Percentiles rank a stretch among this genome's conserved stretches.
These are phyloP conservation scores for Lophiotrema nucula DNA, from an alignment of 495 filamentous ascomycete species.

Conservation along the genomic window DNA sequence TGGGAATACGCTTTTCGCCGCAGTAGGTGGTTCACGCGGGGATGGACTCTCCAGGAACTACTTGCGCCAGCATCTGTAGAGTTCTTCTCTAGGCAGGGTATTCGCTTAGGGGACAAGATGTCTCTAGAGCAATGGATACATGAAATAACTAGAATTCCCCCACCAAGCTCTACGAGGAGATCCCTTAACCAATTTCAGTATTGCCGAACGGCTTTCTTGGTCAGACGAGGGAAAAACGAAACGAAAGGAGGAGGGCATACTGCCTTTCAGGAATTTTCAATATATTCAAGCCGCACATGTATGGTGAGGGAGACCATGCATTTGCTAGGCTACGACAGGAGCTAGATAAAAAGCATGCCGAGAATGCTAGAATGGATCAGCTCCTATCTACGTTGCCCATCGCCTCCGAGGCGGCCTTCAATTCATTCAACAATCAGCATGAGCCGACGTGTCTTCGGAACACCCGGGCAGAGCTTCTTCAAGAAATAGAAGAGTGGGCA, in stretches of 20 bases:
- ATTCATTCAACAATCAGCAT: slow-evolving; percentile 21
- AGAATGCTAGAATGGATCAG: too few relatives aligned
- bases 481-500: slow-evolving; percentile 31
- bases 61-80: too few relatives aligned
- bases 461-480: slow-evolving; percentile 35
- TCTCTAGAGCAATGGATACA: slow-evolving; percentile 6
- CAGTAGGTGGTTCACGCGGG: too few relatives aligned
- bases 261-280: slow-evolving; percentile 10
- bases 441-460: slow-evolving; percentile 26
- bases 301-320: slow-evolving; percentile 11
- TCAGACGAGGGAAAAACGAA: slow-evolving; percentile 1
- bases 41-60: too few relatives aligned
- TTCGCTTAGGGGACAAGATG: slow-evolving; percentile 10
- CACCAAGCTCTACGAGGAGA: slow-evolving; percentile 13
- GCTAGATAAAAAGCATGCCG: too few relatives aligned
- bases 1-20: slow-evolving; percentile 4
- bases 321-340: slow-evolving; percentile 4
- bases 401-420: slow-evolving; percentile 30
- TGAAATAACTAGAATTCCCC: slow-evolving; percentile 16
- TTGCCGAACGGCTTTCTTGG: slow-evolving; percentile 21
- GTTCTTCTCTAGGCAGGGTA: slow-evolving; percentile 17
- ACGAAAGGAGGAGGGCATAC: slow-evolving; percentile 14
- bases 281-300: background rate
- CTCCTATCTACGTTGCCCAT: slow-evolving; percentile 3
- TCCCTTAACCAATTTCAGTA: slow-evolving; percentile 8